A percentile compares a stretch with the other conserved stretches of the same genome.
Evolutionary conservation across 306 rosid genomes (phyloP).

Genomic region (Cicer bijugum): DNA sequence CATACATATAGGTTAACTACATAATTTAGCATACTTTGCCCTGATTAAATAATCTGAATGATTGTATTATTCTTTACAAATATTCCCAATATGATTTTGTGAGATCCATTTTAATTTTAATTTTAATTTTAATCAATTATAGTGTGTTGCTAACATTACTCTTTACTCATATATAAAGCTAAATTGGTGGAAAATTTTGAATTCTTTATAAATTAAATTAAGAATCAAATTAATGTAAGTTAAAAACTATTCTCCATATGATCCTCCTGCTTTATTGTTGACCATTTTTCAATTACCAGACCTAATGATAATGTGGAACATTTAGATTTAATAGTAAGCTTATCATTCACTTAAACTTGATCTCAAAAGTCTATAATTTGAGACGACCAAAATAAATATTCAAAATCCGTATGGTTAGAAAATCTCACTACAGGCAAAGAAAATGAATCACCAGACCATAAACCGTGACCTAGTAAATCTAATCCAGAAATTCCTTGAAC

Average conservation of each 20-base stretch:
- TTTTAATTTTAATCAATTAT: too few relatives aligned
- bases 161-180: too few relatives aligned
- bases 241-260: background rate
- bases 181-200: background rate
- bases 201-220: background rate
- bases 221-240: background rate
- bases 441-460: background rate
- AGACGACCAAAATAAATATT: background rate
- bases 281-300: conserved; percentile 63
- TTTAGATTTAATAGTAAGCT: conserved; percentile 22
- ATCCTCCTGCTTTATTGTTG: conserved; percentile 14
- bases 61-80: background rate
- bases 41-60: background rate
- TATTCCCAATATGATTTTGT: too few relatives aligned
- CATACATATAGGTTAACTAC: too few relatives aligned
- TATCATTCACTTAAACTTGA: conserved; percentile 14
- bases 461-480: background rate
- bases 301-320: conserved; percentile 77
- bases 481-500: too few relatives aligned
- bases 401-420: background rate
- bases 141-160: too few relatives aligned
- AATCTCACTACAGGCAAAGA: background rate
- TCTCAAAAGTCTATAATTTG: conserved; percentile 3
- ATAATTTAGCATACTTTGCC: too few relatives aligned
- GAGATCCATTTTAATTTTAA: too few relatives aligned